Conservation (phyloP, 176 grass and related monocot genomes). For the Coix lacrymajobi region DNA sequence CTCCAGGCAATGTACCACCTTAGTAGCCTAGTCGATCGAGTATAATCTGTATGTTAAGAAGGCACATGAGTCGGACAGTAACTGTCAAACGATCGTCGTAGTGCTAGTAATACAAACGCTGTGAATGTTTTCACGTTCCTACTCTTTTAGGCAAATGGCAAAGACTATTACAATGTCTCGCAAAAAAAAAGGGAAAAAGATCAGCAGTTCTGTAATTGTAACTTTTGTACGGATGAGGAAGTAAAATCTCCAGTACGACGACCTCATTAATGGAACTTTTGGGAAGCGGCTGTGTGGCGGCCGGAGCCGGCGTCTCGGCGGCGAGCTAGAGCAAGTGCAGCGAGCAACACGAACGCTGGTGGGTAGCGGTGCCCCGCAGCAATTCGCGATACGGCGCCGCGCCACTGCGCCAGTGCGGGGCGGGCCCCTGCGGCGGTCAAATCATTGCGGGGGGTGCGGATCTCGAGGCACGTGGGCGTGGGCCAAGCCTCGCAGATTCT, state of each 20-base stretch:
- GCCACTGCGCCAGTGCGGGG: slow-evolving; percentile 4
- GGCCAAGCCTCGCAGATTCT: slow-evolving; percentile 9
- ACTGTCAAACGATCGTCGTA: not conserved
- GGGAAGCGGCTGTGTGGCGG: too few relatives aligned
- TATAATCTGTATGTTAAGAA: too few relatives aligned
- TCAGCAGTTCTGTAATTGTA: not conserved
- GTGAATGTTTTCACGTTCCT: not conserved
- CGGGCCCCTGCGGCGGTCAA: slow-evolving; percentile 9
- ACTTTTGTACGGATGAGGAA: not conserved
- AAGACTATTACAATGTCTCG: too few relatives aligned
- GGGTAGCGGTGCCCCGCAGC: not conserved
- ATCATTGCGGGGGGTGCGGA: slow-evolving; percentile 15
- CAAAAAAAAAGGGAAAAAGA: too few relatives aligned
- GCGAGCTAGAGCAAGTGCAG: not conserved
- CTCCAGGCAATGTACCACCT: not conserved
- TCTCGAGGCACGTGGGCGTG: slow-evolving; percentile 26
- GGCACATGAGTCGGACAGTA: not conserved
- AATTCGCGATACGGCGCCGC: not conserved
- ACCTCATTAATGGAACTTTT: too few relatives aligned
- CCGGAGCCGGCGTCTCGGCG: too few relatives aligned
- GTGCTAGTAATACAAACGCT: not conserved
- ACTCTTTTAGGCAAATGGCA: not conserved
- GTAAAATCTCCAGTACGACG: not conserved
- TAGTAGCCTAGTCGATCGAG: not conserved
- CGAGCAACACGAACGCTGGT: not conserved